Percentiles rank a stretch among this genome's conserved stretches.
These are phyloP conservation scores for Boletus tylopilopsis DNA, from an alignment of 768 basidiomycete species.

Conservation along the genomic window DNA sequence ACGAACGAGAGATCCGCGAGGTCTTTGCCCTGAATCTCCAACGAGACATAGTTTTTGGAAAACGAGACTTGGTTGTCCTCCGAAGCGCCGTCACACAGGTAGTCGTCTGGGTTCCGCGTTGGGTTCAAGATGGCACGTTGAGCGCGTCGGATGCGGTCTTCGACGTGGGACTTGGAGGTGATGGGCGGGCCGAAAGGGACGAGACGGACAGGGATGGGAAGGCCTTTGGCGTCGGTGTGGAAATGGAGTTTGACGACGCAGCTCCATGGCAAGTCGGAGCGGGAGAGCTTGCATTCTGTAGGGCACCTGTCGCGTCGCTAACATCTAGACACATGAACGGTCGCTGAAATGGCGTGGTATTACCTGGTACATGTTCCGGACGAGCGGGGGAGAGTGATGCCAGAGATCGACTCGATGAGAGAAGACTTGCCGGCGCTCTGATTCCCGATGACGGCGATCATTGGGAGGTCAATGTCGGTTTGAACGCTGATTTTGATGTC, in stretches of 20 bases:
- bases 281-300: conserved; percentile 3
- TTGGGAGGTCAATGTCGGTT: conserved; percentile 3
- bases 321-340: too few relatives aligned
- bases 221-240: background rate
- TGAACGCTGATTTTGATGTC: background rate
- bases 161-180: background rate
- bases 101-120: background rate
- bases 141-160: background rate
- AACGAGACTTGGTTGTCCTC: background rate
- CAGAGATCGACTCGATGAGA: background rate
- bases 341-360: background rate
- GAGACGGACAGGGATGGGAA: background rate
- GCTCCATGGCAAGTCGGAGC: background rate
- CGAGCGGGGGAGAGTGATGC: conserved; percentile 1
- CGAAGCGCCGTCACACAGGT: background rate
- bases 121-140: conserved; percentile 4
- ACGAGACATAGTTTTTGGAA: conserved; percentile 3
- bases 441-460: conserved; percentile 1
- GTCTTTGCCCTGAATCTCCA: background rate
- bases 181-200: background rate
- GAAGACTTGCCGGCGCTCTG: conserved; percentile 3
- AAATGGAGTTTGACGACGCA: background rate
- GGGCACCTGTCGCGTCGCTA: background rate
- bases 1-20: conserved; percentile 4
- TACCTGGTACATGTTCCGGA: background rate